Base-by-base conservation (phyloP, 1,139 yeast genomes). In the Taphrina wiesneri region DNA sequence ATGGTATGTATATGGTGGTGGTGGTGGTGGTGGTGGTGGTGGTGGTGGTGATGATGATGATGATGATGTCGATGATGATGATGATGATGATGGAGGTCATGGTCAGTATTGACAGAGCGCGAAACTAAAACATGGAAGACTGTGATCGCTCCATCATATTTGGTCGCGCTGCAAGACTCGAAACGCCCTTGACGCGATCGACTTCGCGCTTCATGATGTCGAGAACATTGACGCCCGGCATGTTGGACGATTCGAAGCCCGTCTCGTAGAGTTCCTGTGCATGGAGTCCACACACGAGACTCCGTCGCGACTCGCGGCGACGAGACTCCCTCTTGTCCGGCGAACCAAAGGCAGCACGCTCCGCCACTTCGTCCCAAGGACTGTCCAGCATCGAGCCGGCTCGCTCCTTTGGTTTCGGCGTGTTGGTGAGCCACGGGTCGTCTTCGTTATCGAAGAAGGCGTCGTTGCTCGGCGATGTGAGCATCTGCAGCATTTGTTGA, bases 141-240 rank as follows among this genome's bases (percentile, higher is more conserved):
- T 60, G 64, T 26, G 64, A 60, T 11, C 64, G 64, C 28, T 60
- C 64, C 64, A 60, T 60, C 19, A 60, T 26, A 13, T 21, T 13
- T 15, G 64, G 64, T 17, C 64, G 49, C 23, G 28, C 32, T 2
- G n/a, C 28, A 11, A n/a, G 21, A 23, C 36, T 11, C 19, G 45
- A 9, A 43, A 9, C 52, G n/a, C 47, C 47, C 45, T 60, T 60
- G 56, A 56, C 67, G 46, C 63, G 67, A 56, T 79, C 82, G 23
- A 81, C 81, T 1, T 85, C 86, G 23, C 86, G 76, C 69, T 82
- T 78, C 70, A 83, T 82, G n/a, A 83, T 85, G 34, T 84, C 82
- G 69, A 82, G 81, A 32, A 83, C 79, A 71, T 83, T 86, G 30
- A 83, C 86, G 39, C 86, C 86, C 74, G 83, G 83, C 56, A 83